A percentile compares a stretch with the other conserved stretches of the same genome.
Evolutionary conservation across 2,329 filamentous ascomycete genomes (phyloP).

Genomic region (Ophiostoma pallidulum): DNA sequence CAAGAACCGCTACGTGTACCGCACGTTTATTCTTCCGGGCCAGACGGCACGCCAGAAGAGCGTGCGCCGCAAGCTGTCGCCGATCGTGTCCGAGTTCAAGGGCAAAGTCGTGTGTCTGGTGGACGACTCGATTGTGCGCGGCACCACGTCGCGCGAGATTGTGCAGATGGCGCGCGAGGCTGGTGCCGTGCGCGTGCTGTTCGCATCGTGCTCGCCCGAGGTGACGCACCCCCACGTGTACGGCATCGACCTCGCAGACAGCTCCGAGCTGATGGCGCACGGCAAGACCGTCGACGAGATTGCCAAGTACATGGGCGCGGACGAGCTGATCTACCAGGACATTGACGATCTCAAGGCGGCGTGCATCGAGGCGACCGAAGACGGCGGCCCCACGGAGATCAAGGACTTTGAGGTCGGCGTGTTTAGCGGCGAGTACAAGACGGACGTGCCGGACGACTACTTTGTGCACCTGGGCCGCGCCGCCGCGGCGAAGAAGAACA

Average conservation of each 20-base stretch:
- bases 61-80: conserved; percentile 80
- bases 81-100: conserved; percentile 77
- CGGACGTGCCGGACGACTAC: conserved; percentile 68
- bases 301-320: conserved; percentile 32
- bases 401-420: conserved; percentile 78
- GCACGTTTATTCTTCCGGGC: conserved; percentile 68
- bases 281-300: conserved; percentile 31
- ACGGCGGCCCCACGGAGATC: conserved; percentile 32
- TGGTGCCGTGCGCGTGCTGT: conserved; percentile 32
- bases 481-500: too few species aligned
- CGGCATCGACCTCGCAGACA: conserved; percentile 38
- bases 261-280: conserved; percentile 17
- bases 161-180: conserved; percentile 35
- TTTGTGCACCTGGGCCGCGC: conserved; percentile 68
- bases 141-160: conserved; percentile 60
- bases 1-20: conserved; percentile 83
- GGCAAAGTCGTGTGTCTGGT: conserved; percentile 73
- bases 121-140: conserved; percentile 56
- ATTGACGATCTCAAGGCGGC: conserved; percentile 72
- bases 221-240: conserved; percentile 76
- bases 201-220: conserved; percentile 74
- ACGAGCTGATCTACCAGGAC: conserved; percentile 46
- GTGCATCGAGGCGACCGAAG: conserved; percentile 58
- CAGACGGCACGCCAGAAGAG: conserved; percentile 75
- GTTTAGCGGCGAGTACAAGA: conserved; percentile 82